Conservation (phyloP, 371 early-diverging fungal species). For the Syncephalastrum contaminatum region DNA sequence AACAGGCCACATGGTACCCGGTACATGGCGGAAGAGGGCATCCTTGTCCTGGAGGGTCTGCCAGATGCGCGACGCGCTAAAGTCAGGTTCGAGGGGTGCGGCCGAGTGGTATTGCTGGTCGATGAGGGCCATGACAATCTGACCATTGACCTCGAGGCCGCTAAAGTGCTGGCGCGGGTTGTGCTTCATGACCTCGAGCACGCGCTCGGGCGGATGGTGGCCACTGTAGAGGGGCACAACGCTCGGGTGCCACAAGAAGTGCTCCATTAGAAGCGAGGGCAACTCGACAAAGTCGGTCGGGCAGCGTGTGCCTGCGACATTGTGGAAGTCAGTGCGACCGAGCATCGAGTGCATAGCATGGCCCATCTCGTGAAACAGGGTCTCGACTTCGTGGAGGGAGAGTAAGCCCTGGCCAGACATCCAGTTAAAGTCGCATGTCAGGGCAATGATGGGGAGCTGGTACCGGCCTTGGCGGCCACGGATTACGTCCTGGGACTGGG, state of each 20-base stretch:
- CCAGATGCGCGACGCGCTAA: conserved; percentile 54
- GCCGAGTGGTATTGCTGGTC: conserved; percentile 80
- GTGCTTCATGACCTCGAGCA: conserved; percentile 31
- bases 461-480: conserved; percentile 49
- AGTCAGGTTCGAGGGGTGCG: conserved; percentile 26
- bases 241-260: conserved; percentile 75
- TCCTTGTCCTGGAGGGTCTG: conserved; percentile 52
- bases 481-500: conserved; percentile 25
- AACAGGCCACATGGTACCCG: conserved; percentile 84
- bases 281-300: conserved; percentile 96
- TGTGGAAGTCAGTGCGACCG: conserved; percentile 92
- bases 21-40: conserved; percentile 64
- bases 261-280: conserved; percentile 94
- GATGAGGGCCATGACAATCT: conserved; percentile 84
- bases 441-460: conserved; percentile 77
- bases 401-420: conserved; percentile 40
- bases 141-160: conserved; percentile 81
- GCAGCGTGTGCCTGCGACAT: conserved; percentile 92
- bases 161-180: conserved; percentile 54
- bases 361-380: conserved; percentile 98
- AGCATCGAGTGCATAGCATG: conserved; percentile 98
- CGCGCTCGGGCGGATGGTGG: conserved; percentile 50
- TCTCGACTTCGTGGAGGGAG: conserved; percentile 81
- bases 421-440: conserved; percentile 70
- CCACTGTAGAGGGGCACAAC: conserved; percentile 71